Base-by-base conservation (phyloP, 176 grass and related monocot genomes). In the Rhynchospora breviuscula region DNA sequence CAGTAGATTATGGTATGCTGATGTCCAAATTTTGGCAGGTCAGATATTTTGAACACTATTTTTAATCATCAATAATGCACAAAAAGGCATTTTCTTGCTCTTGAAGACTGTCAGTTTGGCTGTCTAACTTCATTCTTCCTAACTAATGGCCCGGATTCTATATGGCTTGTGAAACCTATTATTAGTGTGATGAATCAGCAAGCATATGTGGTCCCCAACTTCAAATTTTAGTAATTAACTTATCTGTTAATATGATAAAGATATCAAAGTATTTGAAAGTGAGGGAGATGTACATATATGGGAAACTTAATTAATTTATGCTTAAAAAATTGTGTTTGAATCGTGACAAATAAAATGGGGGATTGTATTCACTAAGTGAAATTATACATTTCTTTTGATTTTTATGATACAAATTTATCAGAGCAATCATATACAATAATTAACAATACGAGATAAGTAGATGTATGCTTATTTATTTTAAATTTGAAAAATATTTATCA, bases 91-190 rank as follows among this genome's bases (percentile, higher is more conserved):
- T 81, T 81, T 66, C 79, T 81, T 81, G 79, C 33, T 63, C 54
- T 63, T 66, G 40, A 81, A 81, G 59, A 60, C 79, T 81, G 60
- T 81, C 59, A 81, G 59, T 46, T 81, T 81, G 19, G 79, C 79
- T 81, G 79, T 81, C 79, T 23, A 25, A 3, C 79, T 66, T 63
- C 59, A 82, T 82, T 82, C 46, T 26, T 63, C 43, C 5, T 13
- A 81, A 47, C 13, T 63, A 12, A 12, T 65, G 1, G 3, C 4
- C 15, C 22, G 33, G 79, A 81, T 81, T 65, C 7, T 64, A 11
- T 82, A 40, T 5, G n/a, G 6, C 43, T 29, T 0, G 47, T 53
- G 26, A 5, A 54, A 14, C 3, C 2, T 56, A 29, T 22, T 29
- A 17, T 52, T 76, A 9, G 8, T 3, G n/a, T 25, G 8, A 2